These are phyloP conservation scores for Solanum bukasovii DNA, from an alignment of 257 asterid species.

Conservation along the genomic window DNA sequence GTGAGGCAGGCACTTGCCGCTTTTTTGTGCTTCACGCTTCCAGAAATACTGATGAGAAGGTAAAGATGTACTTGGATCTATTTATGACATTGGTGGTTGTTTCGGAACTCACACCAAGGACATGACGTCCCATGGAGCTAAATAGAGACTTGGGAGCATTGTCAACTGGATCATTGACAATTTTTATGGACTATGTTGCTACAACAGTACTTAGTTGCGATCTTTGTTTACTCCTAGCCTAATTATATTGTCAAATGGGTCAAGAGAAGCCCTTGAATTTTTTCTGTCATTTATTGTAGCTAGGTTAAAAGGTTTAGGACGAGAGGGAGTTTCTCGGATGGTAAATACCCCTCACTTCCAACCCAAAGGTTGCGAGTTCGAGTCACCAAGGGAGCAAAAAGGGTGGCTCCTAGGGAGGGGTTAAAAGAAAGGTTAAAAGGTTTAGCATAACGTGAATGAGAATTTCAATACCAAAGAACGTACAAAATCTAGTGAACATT, in stretches of 20 bases:
- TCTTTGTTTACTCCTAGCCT: background rate
- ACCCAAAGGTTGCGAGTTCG: too few relatives aligned
- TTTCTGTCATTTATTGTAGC: background rate
- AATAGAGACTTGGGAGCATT: background rate
- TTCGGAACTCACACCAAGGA: background rate
- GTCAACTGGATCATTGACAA: background rate
- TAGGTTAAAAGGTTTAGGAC: background rate
- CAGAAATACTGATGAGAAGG: background rate
- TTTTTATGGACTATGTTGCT: background rate
- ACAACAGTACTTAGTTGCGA: background rate
- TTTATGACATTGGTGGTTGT: background rate
- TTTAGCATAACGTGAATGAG: background rate
- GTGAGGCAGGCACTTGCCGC: background rate
- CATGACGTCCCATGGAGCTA: background rate
- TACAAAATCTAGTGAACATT: background rate
- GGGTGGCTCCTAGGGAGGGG: too few relatives aligned
- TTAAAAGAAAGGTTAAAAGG: background rate
- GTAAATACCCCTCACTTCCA: too few relatives aligned
- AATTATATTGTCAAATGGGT: background rate
- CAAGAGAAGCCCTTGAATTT: background rate
- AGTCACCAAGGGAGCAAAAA: too few relatives aligned
- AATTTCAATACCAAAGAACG: background rate
- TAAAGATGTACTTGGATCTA: background rate
- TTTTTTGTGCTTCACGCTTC: background rate
- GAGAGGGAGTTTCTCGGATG: too few relatives aligned